These are phyloP conservation scores for Candida silvicultrix DNA, from an alignment of 805 yeast genomes.

Conservation along the genomic window DNA sequence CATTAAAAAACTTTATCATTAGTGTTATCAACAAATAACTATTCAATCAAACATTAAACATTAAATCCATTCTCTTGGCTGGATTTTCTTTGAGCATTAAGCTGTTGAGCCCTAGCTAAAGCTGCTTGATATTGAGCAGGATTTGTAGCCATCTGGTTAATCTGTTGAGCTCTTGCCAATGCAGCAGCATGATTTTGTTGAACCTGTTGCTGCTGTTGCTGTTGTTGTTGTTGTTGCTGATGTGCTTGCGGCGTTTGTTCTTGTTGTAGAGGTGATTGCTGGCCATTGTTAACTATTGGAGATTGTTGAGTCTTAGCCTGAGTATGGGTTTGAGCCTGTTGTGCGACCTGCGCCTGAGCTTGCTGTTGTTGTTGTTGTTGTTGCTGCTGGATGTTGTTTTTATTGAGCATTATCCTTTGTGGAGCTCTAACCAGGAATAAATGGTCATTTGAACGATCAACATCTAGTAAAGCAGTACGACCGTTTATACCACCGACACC, in stretches of 20 bases:
- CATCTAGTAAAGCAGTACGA: slow-evolving; percentile 69
- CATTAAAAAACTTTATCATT: background rate
- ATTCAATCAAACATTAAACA: background rate
- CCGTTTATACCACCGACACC: slow-evolving; percentile 74
- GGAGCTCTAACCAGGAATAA: slow-evolving; percentile 45
- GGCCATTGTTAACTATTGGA: background rate
- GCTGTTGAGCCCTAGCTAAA: background rate
- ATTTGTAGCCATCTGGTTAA: background rate
- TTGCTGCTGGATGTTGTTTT: slow-evolving; percentile 9
- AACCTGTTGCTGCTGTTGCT: background rate
- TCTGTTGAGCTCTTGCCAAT: background rate
- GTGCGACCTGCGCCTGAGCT: slow-evolving; percentile 12
- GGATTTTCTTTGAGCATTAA: background rate
- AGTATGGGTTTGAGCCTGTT: slow-evolving; percentile 22
- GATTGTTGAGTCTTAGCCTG: slow-evolving; percentile 10
- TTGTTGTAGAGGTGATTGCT: background rate
- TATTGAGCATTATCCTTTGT: slow-evolving; percentile 29
- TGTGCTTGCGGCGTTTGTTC: background rate
- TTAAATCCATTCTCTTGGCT: background rate
- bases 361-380: slow-evolving; percentile 12
- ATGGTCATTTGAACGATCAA: slow-evolving; percentile 67
- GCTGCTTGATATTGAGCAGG: background rate
- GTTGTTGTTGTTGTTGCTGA: background rate
- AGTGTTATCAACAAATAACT: too few relatives aligned
- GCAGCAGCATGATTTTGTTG: slow-evolving; percentile 1